phyloP scores from a whole-genome alignment of 495 filamentous ascomycete species.

The Xylona heveae region DNA sequence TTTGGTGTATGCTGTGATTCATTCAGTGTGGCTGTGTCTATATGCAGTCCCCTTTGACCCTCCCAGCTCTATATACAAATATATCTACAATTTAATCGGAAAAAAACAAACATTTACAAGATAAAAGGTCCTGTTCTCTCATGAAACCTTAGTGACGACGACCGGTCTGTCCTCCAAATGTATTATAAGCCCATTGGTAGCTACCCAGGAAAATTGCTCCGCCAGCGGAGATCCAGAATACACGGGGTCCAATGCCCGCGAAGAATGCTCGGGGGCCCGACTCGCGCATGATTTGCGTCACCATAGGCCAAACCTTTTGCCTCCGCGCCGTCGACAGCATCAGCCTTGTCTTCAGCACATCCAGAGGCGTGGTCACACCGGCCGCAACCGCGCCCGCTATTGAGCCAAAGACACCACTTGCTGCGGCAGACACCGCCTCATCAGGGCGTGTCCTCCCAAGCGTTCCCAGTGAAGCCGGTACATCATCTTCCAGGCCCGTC shows the following conservation, averaged over 20 bases:
- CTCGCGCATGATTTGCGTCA: conserved; percentile 44
- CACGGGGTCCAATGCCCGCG: conserved; percentile 66
- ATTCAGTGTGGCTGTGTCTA: too few relatives aligned
- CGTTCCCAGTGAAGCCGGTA: conserved; percentile 3
- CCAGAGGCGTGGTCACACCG: conserved; percentile 75
- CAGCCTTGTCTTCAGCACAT: conserved; percentile 90
- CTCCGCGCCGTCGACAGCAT: conserved; percentile 58
- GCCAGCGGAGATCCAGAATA: conserved; percentile 85
- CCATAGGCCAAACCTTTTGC: conserved; percentile 32
- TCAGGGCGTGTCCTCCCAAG: conserved; percentile 5
- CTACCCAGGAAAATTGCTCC: conserved; percentile 90
- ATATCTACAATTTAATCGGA: too few relatives aligned
- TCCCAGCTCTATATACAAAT: too few relatives aligned
- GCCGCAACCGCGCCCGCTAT: conserved; percentile 71
- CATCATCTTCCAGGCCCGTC: conserved; percentile 5
- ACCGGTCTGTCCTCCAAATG: conserved; percentile 37
- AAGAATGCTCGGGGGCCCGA: conserved; percentile 63
- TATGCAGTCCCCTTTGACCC: too few relatives aligned
- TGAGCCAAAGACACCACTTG: conserved; percentile 74
- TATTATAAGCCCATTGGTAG: conserved; percentile 79
- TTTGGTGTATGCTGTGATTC: too few relatives aligned
- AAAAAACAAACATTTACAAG: too few relatives aligned
- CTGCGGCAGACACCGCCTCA: conserved; percentile 37
- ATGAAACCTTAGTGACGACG: conserved; percentile 2
- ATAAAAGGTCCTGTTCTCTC: conserved; percentile 2